Conservation (phyloP, 2,329 filamentous ascomycete genomes). For the Colletotrichum sansevieriae region DNA sequence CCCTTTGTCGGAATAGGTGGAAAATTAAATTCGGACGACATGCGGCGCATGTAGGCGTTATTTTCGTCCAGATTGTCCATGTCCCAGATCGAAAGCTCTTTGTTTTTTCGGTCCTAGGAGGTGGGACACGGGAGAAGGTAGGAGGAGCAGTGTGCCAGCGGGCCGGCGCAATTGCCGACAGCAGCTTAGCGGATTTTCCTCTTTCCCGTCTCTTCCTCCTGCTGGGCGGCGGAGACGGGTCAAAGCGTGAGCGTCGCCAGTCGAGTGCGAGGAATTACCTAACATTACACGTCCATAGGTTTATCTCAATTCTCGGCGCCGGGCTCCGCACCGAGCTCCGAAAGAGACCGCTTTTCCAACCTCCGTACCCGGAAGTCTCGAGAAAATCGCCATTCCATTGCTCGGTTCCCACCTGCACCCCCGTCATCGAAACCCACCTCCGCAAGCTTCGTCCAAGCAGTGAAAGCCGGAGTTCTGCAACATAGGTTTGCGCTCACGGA, state of each 20-base stretch:
- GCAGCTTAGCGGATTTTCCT: neutral
- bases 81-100: too few species aligned
- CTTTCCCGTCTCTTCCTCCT: too few species aligned
- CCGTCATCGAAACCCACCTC: too few species aligned
- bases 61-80: too few species aligned
- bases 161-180: neutral
- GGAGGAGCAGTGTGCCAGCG: neutral
- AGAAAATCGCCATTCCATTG: neutral
- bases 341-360: neutral
- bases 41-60: too few species aligned
- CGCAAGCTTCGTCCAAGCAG: too few species aligned
- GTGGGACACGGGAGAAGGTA: constrained; percentile 1
- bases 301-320: constrained; percentile 12
- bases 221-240: neutral
- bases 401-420: neutral
- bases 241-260: constrained; percentile 1
- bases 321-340: constrained; percentile 32
- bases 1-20: too few species aligned
- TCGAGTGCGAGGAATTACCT: constrained; percentile 25
- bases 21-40: too few species aligned
- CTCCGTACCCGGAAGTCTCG: neutral
- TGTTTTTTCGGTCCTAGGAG: neutral
- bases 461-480: too few species aligned
- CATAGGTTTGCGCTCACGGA: too few species aligned
- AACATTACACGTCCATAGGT: constrained; percentile 9